phyloP scores from a whole-genome alignment of 208 protist genomes.

The Acanthamoeba lenticulata region DNA sequence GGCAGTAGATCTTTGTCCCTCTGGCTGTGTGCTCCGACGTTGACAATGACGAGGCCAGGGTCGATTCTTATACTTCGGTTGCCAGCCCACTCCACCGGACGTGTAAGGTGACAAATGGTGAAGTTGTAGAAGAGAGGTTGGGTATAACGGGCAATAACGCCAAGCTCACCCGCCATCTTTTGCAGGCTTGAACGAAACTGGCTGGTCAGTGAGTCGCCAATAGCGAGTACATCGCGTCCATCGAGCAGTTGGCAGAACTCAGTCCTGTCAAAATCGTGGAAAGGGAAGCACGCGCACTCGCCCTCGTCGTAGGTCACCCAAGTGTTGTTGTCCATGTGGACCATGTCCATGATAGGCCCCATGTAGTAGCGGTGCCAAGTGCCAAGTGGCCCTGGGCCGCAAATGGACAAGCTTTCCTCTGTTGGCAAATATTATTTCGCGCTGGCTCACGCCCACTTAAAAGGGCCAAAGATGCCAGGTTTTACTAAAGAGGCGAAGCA shows the following conservation, averaged over 20 bases:
- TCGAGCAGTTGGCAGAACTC: not conserved
- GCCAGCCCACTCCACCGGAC: not conserved
- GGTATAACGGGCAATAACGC: not conserved
- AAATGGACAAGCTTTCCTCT: no score
- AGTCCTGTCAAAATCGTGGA: not conserved
- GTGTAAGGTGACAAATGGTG: not conserved
- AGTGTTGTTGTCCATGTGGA: not conserved
- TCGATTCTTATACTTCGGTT: not conserved
- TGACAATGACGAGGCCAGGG: not conserved
- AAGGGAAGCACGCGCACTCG: no score
- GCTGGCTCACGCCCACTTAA: no score
- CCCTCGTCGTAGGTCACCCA: not conserved
- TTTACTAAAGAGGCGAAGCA: no score
- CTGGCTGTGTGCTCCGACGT: not conserved
- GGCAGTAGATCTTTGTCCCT: not conserved
- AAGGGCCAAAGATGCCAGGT: no score
- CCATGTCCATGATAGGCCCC: not conserved
- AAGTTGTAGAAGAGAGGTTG: not conserved
- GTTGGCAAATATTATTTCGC: no score
- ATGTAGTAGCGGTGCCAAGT: not conserved
- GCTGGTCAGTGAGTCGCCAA: not conserved
- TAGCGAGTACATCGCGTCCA: not conserved
- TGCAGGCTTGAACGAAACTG: not conserved
- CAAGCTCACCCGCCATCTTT: not conserved
- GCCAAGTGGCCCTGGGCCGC: no score